A percentile compares a stretch with the other conserved stretches of the same genome.
Evolutionary conservation across 2,329 filamentous ascomycete species (phyloP).

Genomic region (Septoria petroselini): DNA sequence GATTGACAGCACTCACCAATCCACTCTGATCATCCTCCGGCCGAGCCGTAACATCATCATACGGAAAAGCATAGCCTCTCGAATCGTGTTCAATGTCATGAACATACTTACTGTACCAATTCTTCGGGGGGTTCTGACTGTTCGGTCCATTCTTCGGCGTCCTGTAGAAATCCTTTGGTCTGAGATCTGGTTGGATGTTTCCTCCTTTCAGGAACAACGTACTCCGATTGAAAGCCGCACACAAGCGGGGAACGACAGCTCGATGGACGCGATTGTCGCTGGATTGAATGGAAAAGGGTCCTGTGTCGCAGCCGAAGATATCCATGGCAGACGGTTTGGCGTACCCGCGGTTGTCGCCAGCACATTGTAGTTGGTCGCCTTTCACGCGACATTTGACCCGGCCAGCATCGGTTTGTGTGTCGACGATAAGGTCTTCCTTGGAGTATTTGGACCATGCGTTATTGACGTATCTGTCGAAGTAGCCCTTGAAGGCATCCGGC

Average conservation of each 20-base stretch:
- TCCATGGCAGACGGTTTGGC: slow-evolving; percentile 57
- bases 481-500: slow-evolving; percentile 47
- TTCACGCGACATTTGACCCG: slow-evolving; percentile 52
- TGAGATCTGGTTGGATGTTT: slow-evolving; percentile 46
- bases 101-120: slow-evolving; percentile 59
- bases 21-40: slow-evolving; percentile 50
- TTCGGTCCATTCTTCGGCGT: slow-evolving; percentile 41
- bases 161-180: slow-evolving; percentile 40
- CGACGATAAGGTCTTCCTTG: slow-evolving; percentile 52
- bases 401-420: slow-evolving; percentile 61
- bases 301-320: slow-evolving; percentile 65
- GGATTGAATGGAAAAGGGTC: slow-evolving; percentile 53
- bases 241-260: slow-evolving; percentile 66
- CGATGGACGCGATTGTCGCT: slow-evolving; percentile 42
- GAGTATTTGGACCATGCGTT: slow-evolving; percentile 51
- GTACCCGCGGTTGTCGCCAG: slow-evolving; percentile 48
- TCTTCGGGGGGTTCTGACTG: slow-evolving; percentile 30
- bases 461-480: slow-evolving; percentile 52
- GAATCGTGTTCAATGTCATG: slow-evolving; percentile 59
- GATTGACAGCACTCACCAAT: slow-evolving; percentile 44
- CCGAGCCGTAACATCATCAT: slow-evolving; percentile 60
- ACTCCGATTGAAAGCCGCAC: slow-evolving; percentile 71
- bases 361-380: slow-evolving; percentile 44
- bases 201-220: slow-evolving; percentile 58
- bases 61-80: slow-evolving; percentile 64